phyloP scores from a whole-genome alignment of 257 asterid species.

The Solanum paucissectum region DNA sequence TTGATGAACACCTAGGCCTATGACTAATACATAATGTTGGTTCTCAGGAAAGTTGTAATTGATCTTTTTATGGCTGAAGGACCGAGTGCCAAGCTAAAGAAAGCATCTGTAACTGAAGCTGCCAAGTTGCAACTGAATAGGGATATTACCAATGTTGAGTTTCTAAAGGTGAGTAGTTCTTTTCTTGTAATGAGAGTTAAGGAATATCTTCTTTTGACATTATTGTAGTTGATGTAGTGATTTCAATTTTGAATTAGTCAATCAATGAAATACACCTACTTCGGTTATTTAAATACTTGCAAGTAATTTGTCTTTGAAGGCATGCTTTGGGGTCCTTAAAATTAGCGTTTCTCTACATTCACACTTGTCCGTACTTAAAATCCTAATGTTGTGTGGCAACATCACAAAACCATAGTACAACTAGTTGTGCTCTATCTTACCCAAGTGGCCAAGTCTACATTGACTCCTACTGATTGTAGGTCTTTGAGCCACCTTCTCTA shows the following conservation, averaged over 20 bases:
- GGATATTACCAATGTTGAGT: slow-evolving; percentile 33
- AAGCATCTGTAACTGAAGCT: slow-evolving; percentile 56
- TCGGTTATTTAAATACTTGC: neutral
- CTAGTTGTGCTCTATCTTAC: neutral
- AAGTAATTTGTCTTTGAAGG: neutral
- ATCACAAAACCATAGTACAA: neutral
- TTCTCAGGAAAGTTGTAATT: slow-evolving; percentile 61
- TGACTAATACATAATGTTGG: neutral
- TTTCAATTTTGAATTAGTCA: neutral
- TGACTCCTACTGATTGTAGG: neutral
- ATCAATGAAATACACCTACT: neutral
- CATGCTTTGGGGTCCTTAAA: neutral
- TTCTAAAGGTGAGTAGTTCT: slow-evolving; percentile 45
- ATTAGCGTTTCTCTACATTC: neutral
- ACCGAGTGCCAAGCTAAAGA: slow-evolving; percentile 75
- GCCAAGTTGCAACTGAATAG: slow-evolving; percentile 42
- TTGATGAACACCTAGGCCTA: neutral
- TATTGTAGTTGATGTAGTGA: neutral
- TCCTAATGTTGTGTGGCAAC: neutral
- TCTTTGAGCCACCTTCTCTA: neutral
- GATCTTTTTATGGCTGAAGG: slow-evolving; percentile 56
- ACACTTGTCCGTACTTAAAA: neutral
- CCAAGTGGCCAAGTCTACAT: neutral
- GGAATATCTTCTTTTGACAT: neutral
- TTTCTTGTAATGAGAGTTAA: neutral